These are phyloP conservation scores for Pelargonium myrrhifolium DNA, from an alignment of 441 rosid genomes.

Conservation along the genomic window DNA sequence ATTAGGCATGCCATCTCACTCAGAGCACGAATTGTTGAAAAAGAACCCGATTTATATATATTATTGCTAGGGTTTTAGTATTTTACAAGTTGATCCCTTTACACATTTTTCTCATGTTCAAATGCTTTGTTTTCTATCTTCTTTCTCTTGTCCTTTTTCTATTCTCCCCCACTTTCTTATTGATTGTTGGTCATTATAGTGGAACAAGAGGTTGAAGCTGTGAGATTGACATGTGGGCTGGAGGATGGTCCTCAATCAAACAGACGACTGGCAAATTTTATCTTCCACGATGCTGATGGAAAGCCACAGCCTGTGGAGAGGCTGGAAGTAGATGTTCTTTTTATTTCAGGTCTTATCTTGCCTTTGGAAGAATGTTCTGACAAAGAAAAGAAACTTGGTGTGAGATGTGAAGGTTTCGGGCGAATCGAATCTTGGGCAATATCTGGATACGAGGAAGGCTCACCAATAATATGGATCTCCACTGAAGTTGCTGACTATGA, in stretches of 20 bases:
- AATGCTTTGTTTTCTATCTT: background rate
- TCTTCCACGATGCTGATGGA: conserved; percentile 45
- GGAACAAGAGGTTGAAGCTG: conserved; percentile 22
- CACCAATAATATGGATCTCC: conserved; percentile 60
- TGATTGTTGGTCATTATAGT: conserved; percentile 1
- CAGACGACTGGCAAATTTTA: conserved; percentile 58
- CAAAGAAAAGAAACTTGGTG: conserved; percentile 38
- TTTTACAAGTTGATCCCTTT: no score
- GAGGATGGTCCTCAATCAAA: conserved; percentile 38
- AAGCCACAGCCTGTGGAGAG: conserved; percentile 47
- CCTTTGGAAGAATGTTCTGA: conserved; percentile 42
- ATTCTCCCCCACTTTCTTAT: background rate
- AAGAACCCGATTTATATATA: no score
- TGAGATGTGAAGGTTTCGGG: conserved; percentile 53
- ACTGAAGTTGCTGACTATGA: conserved; percentile 65
- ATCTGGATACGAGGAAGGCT: conserved; percentile 80
- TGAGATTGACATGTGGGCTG: conserved; percentile 25
- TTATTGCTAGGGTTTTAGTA: no score
- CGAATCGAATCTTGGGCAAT: conserved; percentile 61
- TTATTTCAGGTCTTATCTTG: conserved; percentile 52
- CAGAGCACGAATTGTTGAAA: no score
- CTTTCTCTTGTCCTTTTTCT: background rate
- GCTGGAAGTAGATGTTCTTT: conserved; percentile 55
- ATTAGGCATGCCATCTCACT: no score
- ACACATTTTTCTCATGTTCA: background rate